Evolutionary conservation across 2,329 filamentous ascomycete species (phyloP).

Genomic region (Claviceps spartinae): DNA sequence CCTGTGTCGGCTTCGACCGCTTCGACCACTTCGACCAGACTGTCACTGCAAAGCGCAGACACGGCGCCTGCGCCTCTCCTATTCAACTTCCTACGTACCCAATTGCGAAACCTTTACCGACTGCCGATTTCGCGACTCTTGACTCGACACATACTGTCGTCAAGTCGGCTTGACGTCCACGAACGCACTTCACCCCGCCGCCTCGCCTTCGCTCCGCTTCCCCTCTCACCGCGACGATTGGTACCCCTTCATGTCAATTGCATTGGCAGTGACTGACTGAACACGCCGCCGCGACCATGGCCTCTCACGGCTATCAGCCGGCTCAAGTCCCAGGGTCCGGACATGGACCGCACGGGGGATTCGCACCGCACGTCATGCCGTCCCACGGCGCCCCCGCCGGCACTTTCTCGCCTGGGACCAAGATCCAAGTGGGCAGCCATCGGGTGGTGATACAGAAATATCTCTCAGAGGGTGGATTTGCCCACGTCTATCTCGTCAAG

Average conservation of each 20-base stretch:
- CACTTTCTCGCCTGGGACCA: constrained; percentile 85
- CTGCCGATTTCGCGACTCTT: background rate
- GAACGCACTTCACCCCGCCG: background rate
- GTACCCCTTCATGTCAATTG: no score
- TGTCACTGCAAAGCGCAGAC: background rate
- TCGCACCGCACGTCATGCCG: constrained; percentile 22
- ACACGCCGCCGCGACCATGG: constrained; percentile 14
- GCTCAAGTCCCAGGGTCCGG: constrained; percentile 14
- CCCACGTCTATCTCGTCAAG: constrained; percentile 93
- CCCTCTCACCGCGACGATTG: background rate
- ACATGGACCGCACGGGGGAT: constrained; percentile 28
- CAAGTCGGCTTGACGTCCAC: background rate
- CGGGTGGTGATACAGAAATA: constrained; percentile 93
- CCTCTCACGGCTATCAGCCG: constrained; percentile 23
- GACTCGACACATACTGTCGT: background rate
- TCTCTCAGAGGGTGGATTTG: constrained; percentile 94
- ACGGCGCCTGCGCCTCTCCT: background rate
- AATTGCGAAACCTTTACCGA: background rate
- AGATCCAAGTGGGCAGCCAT: constrained; percentile 90
- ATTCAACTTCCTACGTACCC: background rate
- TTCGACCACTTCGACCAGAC: background rate
- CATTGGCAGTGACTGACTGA: background rate
- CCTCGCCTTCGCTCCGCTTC: background rate
- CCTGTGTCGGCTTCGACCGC: background rate
- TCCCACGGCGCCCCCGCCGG: constrained; percentile 45